phyloP scores from a whole-genome alignment of 805 yeast species.

The Pichia thaimueangensis region DNA sequence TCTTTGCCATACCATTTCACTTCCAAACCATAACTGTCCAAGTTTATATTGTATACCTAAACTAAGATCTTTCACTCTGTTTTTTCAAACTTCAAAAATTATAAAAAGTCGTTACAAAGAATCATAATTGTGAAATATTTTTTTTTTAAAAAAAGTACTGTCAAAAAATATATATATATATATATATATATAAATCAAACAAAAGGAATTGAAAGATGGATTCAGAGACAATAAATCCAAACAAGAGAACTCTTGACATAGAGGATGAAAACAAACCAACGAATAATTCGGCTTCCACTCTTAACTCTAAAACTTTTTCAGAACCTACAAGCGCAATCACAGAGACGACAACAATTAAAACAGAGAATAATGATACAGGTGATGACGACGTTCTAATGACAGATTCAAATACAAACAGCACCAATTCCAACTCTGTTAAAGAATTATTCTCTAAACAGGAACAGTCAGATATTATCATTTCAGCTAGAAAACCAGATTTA shows the following conservation, averaged over 20 bases:
- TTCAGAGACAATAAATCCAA: background rate
- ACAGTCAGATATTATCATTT: slow-evolving; percentile 21
- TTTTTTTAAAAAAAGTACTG: too few relatives aligned
- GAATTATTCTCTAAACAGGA: background rate
- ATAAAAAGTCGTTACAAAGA: too few relatives aligned
- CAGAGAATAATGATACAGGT: background rate
- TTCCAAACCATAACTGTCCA: too few relatives aligned
- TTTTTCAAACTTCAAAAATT: too few relatives aligned
- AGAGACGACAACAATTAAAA: background rate
- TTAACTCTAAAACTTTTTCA: background rate
- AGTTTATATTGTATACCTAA: too few relatives aligned
- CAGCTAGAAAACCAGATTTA: slow-evolving; percentile 59
- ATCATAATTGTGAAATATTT: too few relatives aligned
- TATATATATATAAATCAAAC: too few relatives aligned
- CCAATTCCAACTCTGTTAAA: background rate
- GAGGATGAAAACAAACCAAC: background rate
- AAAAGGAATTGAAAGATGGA: background rate
- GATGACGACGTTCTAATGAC: slow-evolving; percentile 8
- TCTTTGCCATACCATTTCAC: too few relatives aligned
- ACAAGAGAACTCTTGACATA: slow-evolving; percentile 2
- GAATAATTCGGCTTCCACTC: background rate
- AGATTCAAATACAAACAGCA: background rate
- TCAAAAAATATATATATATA: too few relatives aligned
- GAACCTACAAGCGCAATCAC: background rate
- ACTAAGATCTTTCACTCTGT: too few relatives aligned